Percentiles rank a stretch among this genome's conserved stretches.
Evolutionary conservation across 208 protist species (phyloP).

Genomic region (Crithidia sp.): DNA sequence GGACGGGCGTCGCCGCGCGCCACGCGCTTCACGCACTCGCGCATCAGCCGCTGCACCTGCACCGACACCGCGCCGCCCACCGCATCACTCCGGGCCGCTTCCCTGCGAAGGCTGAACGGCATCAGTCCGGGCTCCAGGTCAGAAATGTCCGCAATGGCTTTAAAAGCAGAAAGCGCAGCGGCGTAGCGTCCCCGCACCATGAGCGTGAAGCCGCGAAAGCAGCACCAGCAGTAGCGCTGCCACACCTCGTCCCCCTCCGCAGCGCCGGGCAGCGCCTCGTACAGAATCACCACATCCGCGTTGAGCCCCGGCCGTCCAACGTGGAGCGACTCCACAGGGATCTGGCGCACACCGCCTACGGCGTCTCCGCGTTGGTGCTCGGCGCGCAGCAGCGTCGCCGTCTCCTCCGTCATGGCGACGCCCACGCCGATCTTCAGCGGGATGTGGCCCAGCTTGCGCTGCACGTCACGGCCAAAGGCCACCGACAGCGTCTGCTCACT

Average conservation of each 20-base stretch:
- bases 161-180: slow-evolving; percentile 31
- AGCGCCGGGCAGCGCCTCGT: slow-evolving; percentile 31
- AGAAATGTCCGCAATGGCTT: slow-evolving; percentile 22
- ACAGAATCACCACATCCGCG: slow-evolving; percentile 31
- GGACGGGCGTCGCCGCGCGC: not conserved
- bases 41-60: slow-evolving; percentile 32
- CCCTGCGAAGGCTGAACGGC: slow-evolving; percentile 17
- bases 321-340: not conserved
- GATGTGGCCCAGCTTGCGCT: slow-evolving; percentile 31
- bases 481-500: slow-evolving; percentile 30
- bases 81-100: slow-evolving; percentile 16
- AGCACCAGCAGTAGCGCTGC: slow-evolving; percentile 24
- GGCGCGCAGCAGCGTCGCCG: slow-evolving; percentile 38
- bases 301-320: slow-evolving; percentile 6
- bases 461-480: slow-evolving; percentile 35
- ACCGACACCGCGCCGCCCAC: slow-evolving; percentile 18
- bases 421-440: slow-evolving; percentile 30
- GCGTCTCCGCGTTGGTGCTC: not conserved
- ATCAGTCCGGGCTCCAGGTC: slow-evolving; percentile 29
- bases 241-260: slow-evolving; percentile 24
- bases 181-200: slow-evolving; percentile 51
- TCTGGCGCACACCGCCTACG: not conserved
- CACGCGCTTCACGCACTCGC: slow-evolving; percentile 21
- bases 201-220: slow-evolving; percentile 34
- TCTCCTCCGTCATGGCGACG: slow-evolving; percentile 50